Evolutionary conservation across 805 yeast genomes (phyloP).

Genomic region (Grigorovia humatica): DNA sequence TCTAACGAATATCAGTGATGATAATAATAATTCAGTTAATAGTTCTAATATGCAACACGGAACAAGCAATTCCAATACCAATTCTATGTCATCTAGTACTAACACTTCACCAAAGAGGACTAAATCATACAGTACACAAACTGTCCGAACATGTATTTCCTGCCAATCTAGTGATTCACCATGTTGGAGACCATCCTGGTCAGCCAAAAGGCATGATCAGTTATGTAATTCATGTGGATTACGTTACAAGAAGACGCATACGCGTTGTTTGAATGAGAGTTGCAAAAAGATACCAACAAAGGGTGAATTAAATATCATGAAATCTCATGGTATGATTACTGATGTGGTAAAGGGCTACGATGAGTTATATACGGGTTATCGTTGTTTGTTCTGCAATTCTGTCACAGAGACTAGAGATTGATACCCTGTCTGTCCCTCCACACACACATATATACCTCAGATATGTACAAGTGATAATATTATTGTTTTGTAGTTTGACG

Average conservation of each 20-base stretch:
- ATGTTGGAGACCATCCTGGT: conserved; percentile 99
- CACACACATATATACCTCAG: not conserved
- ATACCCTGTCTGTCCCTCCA: no score
- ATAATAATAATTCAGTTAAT: no score
- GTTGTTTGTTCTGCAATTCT: conserved; percentile 38
- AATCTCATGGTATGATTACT: conserved; percentile 45
- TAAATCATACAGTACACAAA: conserved; percentile 2
- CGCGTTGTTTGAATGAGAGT: conserved; percentile 64
- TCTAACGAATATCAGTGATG: no score
- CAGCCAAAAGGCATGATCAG: conserved; percentile 71
- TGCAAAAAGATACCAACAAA: conserved; percentile 92
- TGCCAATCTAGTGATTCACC: conserved; percentile 89
- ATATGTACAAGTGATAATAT: not conserved
- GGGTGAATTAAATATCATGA: conserved; percentile 89
- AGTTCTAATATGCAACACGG: no score
- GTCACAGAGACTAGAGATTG: conserved; percentile 17
- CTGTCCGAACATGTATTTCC: conserved; percentile 63
- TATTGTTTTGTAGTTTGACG: no score
- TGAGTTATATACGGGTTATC: conserved; percentile 25
- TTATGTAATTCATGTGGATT: conserved; percentile 94
- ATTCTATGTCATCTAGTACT: not conserved
- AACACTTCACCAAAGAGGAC: conserved; percentile 1
- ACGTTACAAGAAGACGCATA: conserved; percentile 87
- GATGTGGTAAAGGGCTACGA: conserved; percentile 11
- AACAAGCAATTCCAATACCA: not conserved